Conservation (phyloP, 768 basidiomycete species). For the Cytidiella melzeri region DNA sequence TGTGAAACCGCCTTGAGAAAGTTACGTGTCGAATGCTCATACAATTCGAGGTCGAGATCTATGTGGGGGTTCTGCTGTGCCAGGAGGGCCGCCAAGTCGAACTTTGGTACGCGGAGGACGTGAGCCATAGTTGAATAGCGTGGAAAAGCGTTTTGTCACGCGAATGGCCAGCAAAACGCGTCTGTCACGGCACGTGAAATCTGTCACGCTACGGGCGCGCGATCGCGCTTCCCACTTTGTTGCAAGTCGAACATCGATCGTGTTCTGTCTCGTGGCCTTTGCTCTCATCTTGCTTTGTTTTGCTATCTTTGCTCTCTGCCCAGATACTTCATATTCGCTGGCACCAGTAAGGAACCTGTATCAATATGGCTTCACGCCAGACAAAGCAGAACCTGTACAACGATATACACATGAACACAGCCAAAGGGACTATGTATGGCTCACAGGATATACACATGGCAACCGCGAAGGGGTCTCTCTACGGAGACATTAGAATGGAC, state of each 20-base stretch:
- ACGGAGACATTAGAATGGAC: slow-evolving; percentile 63
- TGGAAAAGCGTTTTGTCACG: slow-evolving; percentile 1
- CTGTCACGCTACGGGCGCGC: not conserved
- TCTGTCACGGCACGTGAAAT: not conserved
- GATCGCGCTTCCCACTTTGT: no score
- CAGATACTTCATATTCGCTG: not conserved
- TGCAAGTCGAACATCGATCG: not conserved
- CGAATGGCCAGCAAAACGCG: not conserved
- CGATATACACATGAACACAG: slow-evolving; percentile 78
- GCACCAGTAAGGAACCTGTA: not conserved
- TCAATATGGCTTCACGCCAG: slow-evolving; percentile 1
- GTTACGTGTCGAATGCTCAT: slow-evolving; percentile 60
- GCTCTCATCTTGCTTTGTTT: not conserved
- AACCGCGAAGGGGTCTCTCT: slow-evolving; percentile 49
- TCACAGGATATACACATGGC: slow-evolving; percentile 52
- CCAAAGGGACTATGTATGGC: slow-evolving; percentile 48
- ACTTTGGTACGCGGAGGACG: slow-evolving; percentile 35
- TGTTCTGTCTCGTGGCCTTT: not conserved
- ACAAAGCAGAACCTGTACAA: slow-evolving; percentile 23
- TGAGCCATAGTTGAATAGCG: slow-evolving; percentile 8
- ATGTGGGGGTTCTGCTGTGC: slow-evolving; percentile 49
- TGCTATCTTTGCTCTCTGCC: not conserved
- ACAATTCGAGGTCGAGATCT: slow-evolving; percentile 55
- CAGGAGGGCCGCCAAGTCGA: slow-evolving; percentile 57
- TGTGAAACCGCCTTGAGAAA: slow-evolving; percentile 67